Percentiles rank a stretch among this genome's conserved stretches.
Conservation (phyloP, 2,329 filamentous ascomycete species). For the Alternaria ventricosa region DNA sequence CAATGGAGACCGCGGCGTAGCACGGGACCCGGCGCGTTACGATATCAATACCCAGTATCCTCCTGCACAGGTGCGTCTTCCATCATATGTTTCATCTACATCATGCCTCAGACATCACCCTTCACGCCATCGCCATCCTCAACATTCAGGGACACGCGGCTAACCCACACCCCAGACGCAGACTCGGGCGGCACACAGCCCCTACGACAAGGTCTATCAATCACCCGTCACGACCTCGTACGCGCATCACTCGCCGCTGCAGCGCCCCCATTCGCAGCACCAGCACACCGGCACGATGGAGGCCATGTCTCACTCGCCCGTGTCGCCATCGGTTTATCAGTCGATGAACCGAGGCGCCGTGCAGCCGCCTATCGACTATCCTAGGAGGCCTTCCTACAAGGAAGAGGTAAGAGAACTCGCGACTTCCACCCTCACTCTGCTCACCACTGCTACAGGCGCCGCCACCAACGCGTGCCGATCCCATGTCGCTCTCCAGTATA, state of each 20-base stretch:
- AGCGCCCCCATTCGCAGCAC: slow-evolving; percentile 47
- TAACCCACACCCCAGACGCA: slow-evolving; percentile 35
- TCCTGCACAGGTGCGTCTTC: slow-evolving; percentile 36
- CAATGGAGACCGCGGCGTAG: slow-evolving; percentile 47
- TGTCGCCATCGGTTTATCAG: slow-evolving; percentile 46
- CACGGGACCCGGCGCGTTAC: slow-evolving; percentile 41
- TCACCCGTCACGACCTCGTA: slow-evolving; percentile 44
- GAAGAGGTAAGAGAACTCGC: slow-evolving; percentile 41
- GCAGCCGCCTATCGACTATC: slow-evolving; percentile 42
- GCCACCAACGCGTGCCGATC: slow-evolving; percentile 81
- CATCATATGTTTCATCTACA: slow-evolving; percentile 4
- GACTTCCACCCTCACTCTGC: slow-evolving; percentile 3
- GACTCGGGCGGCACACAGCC: slow-evolving; percentile 39
- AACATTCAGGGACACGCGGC: slow-evolving; percentile 17
- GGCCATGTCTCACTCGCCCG: slow-evolving; percentile 47
- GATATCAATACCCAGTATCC: slow-evolving; percentile 34
- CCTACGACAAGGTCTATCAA: slow-evolving; percentile 49
- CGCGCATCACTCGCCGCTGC: slow-evolving; percentile 45
- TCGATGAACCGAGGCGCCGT: slow-evolving; percentile 43
- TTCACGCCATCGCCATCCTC: neutral
- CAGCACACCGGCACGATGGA: slow-evolving; percentile 42
- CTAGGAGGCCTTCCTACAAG: slow-evolving; percentile 40
- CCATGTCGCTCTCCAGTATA: slow-evolving; percentile 97
- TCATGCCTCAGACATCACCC: neutral
- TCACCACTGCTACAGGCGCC: slow-evolving; percentile 49